phyloP scores from a whole-genome alignment of 164 flowering plant species.

The Berberis vulgaris region DNA sequence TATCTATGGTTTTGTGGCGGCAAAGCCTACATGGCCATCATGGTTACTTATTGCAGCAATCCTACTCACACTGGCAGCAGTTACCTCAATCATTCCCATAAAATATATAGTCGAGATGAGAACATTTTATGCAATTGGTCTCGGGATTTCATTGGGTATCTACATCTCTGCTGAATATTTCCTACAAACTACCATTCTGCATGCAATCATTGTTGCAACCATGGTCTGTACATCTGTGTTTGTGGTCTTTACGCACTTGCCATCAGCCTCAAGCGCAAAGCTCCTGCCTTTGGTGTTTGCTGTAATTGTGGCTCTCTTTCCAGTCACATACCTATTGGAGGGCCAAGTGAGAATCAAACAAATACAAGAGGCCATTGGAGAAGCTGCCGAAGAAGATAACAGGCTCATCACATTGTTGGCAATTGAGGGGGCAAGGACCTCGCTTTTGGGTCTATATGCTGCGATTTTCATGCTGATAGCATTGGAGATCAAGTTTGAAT shows the following conservation, averaged over 20 bases:
- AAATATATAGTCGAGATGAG: slow-evolving; percentile 86
- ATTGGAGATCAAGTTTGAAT: slow-evolving; percentile 83
- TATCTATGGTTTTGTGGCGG: slow-evolving; percentile 74
- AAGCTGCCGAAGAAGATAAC: slow-evolving; percentile 52
- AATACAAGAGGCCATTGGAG: slow-evolving; percentile 28
- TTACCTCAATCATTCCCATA: slow-evolving; percentile 77
- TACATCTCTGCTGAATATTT: slow-evolving; percentile 91
- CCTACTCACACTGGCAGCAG: slow-evolving; percentile 74
- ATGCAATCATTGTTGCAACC: slow-evolving; percentile 65
- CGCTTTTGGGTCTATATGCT: slow-evolving; percentile 91
- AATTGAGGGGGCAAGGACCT: slow-evolving; percentile 92
- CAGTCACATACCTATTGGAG: slow-evolving; percentile 87
- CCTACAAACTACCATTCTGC: slow-evolving; percentile 64
- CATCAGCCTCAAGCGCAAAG: slow-evolving; percentile 92
- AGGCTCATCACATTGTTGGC: slow-evolving; percentile 67
- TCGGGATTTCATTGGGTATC: slow-evolving; percentile 80
- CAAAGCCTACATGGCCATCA: slow-evolving; percentile 95
- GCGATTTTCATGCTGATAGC: slow-evolving; percentile 94
- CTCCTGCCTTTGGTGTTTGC: slow-evolving; percentile 96
- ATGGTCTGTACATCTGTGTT: slow-evolving; percentile 79
- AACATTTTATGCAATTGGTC: slow-evolving; percentile 61
- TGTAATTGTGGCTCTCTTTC: slow-evolving; percentile 88
- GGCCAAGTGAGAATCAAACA: slow-evolving; percentile 72
- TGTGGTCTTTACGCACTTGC: slow-evolving; percentile 86
- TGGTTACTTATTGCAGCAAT: slow-evolving; percentile 86